phyloP scores from a whole-genome alignment of 2,329 filamentous ascomycete genomes.

The Trichoderma citrinoviride region DNA sequence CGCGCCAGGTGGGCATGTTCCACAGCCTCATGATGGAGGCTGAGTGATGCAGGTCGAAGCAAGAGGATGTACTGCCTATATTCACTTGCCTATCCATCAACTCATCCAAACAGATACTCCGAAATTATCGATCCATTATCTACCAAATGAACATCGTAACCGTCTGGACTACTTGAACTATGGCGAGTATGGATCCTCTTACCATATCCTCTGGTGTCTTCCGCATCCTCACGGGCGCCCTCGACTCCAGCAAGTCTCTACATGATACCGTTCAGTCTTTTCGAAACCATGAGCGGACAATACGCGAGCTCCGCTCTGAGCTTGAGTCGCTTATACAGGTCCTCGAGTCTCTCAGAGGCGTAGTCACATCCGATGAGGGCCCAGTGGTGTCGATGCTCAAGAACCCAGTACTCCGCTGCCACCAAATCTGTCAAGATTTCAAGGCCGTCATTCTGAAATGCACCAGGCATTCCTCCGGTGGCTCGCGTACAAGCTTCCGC shows the following conservation, averaged over 20 bases:
- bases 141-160: background rate
- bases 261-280: conserved; percentile 26
- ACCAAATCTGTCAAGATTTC: conserved; percentile 44
- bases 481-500: conserved; percentile 39
- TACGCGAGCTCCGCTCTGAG: conserved; percentile 21
- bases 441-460: conserved; percentile 34
- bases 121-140: background rate
- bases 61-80: background rate
- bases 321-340: conserved; percentile 17
- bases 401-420: conserved; percentile 41
- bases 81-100: no score
- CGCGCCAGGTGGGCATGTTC: background rate
- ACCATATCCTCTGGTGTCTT: conserved; percentile 18
- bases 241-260: conserved; percentile 26
- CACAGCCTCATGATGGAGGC: background rate
- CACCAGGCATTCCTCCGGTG: conserved; percentile 34
- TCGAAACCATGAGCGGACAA: conserved; percentile 21
- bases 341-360: conserved; percentile 10
- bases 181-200: background rate
- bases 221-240: conserved; percentile 22
- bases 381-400: conserved; percentile 24
- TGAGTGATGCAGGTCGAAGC: background rate
- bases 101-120: no score
- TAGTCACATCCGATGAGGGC: background rate
- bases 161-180: no score